A percentile compares a stretch with the other conserved stretches of the same genome.
These are phyloP conservation scores for Scedosporium aurantiacum DNA, from an alignment of 2,329 filamentous ascomycete genomes.

Conservation along the genomic window DNA sequence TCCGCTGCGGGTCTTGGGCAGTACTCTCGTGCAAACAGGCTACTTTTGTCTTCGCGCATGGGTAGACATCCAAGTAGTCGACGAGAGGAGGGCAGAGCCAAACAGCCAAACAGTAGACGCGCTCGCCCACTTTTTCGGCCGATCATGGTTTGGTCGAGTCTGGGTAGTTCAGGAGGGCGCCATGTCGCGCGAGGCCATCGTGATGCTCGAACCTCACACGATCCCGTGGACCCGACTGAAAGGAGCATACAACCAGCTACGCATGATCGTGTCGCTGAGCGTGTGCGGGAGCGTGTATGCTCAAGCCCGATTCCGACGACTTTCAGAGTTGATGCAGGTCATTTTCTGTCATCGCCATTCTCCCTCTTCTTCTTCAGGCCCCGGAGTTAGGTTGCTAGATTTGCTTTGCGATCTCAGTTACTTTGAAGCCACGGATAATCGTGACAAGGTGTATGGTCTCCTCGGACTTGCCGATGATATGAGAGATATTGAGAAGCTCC, in stretches of 20 bases:
- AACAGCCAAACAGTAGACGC: background rate
- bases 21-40: background rate
- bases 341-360: background rate
- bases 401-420: background rate
- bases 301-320: background rate
- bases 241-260: background rate
- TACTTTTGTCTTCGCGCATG: background rate
- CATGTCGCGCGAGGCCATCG: background rate
- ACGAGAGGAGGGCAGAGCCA: background rate
- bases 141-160: background rate
- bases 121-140: background rate
- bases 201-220: background rate
- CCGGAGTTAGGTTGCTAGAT: background rate
- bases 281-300: background rate
- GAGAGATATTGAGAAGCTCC: conserved; percentile 28
- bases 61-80: background rate
- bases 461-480: conserved; percentile 16
- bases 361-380: background rate
- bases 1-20: background rate
- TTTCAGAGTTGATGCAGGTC: background rate
- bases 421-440: background rate
- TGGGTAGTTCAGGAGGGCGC: background rate
- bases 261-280: background rate
- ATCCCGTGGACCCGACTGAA: background rate
- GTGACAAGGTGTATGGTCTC: background rate